phyloP scores from a whole-genome alignment of 495 filamentous ascomycete genomes.

The Bacidia gigantensis region DNA sequence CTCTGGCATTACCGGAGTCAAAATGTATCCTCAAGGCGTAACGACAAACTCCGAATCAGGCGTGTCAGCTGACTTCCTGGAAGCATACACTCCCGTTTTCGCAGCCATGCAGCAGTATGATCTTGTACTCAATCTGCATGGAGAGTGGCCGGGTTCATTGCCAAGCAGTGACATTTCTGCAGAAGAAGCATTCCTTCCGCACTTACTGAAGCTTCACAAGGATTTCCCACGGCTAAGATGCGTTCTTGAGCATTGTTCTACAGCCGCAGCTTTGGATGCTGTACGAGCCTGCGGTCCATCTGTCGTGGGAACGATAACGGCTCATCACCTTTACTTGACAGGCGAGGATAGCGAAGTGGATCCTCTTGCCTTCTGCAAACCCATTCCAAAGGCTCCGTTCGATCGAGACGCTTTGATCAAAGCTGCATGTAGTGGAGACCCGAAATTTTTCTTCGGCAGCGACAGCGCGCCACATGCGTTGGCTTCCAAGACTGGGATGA shows the following conservation, averaged over 20 bases:
- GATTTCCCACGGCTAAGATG: conserved; percentile 71
- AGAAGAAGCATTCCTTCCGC: conserved; percentile 6
- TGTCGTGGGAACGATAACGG: conserved; percentile 59
- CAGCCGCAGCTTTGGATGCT: conserved; percentile 63
- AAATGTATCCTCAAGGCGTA: conserved; percentile 26
- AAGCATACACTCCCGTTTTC: conserved; percentile 55
- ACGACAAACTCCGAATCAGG: conserved; percentile 1
- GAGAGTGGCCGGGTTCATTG: not conserved
- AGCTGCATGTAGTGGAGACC: conserved; percentile 49
- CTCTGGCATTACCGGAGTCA: conserved; percentile 52
- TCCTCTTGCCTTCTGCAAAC: conserved; percentile 72
- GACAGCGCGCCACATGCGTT: conserved; percentile 70
- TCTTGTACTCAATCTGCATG: not conserved
- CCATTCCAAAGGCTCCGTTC: conserved; percentile 57
- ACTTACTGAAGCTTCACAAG: conserved; percentile 42
- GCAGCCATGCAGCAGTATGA: conserved; percentile 56
- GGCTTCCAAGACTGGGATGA: conserved; percentile 46
- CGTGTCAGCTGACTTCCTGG: not conserved
- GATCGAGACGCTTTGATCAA: conserved; percentile 65
- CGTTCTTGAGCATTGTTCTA: conserved; percentile 68
- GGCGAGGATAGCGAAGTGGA: conserved; percentile 59
- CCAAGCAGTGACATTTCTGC: not conserved
- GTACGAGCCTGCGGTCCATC: conserved; percentile 62
- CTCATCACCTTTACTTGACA: conserved; percentile 69
- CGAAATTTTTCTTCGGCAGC: conserved; percentile 70